Percentiles rank a stretch among this genome's conserved stretches.
Evolutionary conservation across 2,329 filamentous ascomycete species (phyloP).

Genomic region (Aspergillus phoenicis): DNA sequence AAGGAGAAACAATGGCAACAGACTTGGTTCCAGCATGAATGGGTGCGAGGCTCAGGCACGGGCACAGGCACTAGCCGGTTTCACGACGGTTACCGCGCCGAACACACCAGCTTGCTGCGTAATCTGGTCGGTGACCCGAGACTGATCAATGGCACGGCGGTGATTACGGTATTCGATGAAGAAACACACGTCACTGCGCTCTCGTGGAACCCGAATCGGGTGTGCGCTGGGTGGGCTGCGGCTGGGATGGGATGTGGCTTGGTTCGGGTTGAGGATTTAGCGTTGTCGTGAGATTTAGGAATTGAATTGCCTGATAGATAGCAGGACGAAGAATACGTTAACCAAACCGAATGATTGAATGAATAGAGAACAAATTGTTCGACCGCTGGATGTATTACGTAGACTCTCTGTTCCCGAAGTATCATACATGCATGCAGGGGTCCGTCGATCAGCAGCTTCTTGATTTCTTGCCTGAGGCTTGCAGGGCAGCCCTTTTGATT

Average conservation of each 20-base stretch:
- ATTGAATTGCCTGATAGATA: slow-evolving; percentile 7
- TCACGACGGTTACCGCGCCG: slow-evolving; percentile 48
- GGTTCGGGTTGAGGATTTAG: slow-evolving; percentile 67
- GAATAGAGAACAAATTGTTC: neutral
- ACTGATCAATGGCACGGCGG: slow-evolving; percentile 34
- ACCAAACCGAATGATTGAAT: neutral
- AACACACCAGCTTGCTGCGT: slow-evolving; percentile 37
- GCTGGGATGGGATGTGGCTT: slow-evolving; percentile 68
- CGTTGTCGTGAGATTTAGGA: slow-evolving; percentile 30
- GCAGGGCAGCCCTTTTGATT: neutral
- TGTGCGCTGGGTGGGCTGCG: slow-evolving; percentile 69
- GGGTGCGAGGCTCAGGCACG: slow-evolving; percentile 39
- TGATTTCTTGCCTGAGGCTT: neutral
- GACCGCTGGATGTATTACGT: neutral
- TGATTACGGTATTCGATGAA: slow-evolving; percentile 60
- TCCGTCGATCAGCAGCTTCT: neutral
- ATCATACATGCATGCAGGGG: neutral
- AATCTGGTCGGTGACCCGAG: slow-evolving; percentile 35
- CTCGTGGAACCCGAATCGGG: slow-evolving; percentile 69
- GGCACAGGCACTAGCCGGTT: slow-evolving; percentile 46
- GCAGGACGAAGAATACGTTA: no score
- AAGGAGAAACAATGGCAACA: slow-evolving; percentile 58
- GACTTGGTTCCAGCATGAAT: slow-evolving; percentile 62
- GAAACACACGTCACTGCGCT: slow-evolving; percentile 63
- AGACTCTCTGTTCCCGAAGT: neutral